Conservation (phyloP, 1,284 basidiomycete genomes). For the Ceratobasidium sp. region DNA sequence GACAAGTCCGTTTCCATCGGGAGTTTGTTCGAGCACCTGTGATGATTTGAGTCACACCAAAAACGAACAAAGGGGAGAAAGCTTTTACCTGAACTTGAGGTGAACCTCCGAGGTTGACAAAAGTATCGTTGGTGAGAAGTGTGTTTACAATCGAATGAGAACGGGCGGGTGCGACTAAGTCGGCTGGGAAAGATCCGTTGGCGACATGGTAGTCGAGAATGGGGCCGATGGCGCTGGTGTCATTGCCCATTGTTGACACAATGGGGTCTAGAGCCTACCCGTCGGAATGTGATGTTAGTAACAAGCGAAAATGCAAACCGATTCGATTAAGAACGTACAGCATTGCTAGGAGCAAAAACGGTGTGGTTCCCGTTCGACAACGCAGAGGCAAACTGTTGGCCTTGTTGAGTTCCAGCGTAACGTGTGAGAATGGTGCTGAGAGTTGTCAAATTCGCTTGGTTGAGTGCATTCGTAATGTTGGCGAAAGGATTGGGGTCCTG, state of each 20-base stretch:
- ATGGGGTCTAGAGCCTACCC: slow-evolving; percentile 59
- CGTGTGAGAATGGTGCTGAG: slow-evolving; percentile 53
- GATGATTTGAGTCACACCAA: slow-evolving; percentile 48
- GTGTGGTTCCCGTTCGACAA: slow-evolving; percentile 57
- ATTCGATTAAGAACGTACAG: slow-evolving; percentile 55
- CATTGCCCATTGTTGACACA: slow-evolving; percentile 26
- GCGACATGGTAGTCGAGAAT: slow-evolving; percentile 57
- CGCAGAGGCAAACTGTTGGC: slow-evolving; percentile 53
- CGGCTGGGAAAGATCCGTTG: slow-evolving; percentile 55
- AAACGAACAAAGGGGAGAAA: slow-evolving; percentile 50
- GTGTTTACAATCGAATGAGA: slow-evolving; percentile 40
- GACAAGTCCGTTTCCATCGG: slow-evolving; percentile 32
- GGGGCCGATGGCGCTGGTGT: slow-evolving; percentile 21
- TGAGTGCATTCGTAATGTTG: slow-evolving; percentile 37
- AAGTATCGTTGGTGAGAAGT: slow-evolving; percentile 48
- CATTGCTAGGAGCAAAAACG: slow-evolving; percentile 59
- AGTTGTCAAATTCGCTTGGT: slow-evolving; percentile 54
- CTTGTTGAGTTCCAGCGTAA: slow-evolving; percentile 55
- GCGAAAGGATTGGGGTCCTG: slow-evolving; percentile 34
- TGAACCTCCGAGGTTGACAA: slow-evolving; percentile 58
- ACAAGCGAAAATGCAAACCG: slow-evolving; percentile 52
- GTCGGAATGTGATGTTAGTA: slow-evolving; percentile 57
- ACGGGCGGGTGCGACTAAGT: slow-evolving; percentile 41
- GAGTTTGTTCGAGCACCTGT: slow-evolving; percentile 39
- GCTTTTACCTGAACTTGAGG: slow-evolving; percentile 51